phyloP scores from a whole-genome alignment of 208 protist species.

The Naegleria fowleri region DNA sequence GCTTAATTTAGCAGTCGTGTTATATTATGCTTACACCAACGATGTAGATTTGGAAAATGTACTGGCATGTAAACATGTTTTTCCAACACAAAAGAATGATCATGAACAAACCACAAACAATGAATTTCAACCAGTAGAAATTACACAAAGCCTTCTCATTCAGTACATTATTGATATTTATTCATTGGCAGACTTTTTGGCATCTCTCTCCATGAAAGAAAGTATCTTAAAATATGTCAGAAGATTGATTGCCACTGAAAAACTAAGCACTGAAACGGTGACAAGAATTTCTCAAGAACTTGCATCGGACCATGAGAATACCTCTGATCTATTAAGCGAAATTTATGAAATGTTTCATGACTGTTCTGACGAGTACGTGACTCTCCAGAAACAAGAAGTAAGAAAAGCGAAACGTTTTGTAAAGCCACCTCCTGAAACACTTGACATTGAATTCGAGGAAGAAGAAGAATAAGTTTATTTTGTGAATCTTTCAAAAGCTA shows the following conservation, averaged over 20 bases:
- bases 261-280: background rate
- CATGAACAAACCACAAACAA: too few species aligned
- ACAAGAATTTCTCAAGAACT: too few species aligned
- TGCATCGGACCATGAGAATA: too few species aligned
- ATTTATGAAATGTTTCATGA: too few species aligned
- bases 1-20: background rate
- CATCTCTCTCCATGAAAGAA: background rate
- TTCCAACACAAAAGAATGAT: background rate
- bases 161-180: background rate
- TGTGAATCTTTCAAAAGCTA: too few species aligned
- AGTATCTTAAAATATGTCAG: background rate
- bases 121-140: background rate
- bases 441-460: too few species aligned
- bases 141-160: background rate
- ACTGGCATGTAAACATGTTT: background rate
- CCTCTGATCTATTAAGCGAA: too few species aligned
- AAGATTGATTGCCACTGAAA: background rate
- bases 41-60: background rate
- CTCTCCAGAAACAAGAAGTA: too few species aligned
- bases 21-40: background rate
- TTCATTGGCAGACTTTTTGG: background rate
- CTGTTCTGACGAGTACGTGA: too few species aligned
- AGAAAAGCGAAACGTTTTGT: too few species aligned
- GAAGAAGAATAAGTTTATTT: too few species aligned
- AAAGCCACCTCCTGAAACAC: too few species aligned